These are phyloP conservation scores for Scalesia atractyloides DNA, from an alignment of 129 eudicot genomes.

Conservation along the genomic window DNA sequence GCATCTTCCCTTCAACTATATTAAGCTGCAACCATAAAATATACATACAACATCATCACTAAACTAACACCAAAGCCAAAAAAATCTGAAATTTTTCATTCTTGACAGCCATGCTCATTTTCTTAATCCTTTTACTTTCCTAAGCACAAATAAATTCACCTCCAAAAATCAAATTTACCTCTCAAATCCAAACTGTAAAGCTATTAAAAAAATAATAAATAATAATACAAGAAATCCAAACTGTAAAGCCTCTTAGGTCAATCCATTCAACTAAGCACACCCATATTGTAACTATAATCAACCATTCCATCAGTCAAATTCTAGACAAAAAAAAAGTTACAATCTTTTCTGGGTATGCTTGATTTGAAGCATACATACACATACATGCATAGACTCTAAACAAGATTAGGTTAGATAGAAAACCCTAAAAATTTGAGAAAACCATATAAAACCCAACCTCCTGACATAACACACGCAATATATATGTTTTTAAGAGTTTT, in stretches of 20 bases:
- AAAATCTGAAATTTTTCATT: neutral
- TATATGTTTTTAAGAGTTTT: too few relatives aligned
- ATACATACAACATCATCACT: neutral
- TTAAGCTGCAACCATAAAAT: slow-evolving; percentile 57
- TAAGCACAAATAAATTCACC: neutral
- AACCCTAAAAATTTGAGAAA: too few relatives aligned
- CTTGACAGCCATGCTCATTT: neutral
- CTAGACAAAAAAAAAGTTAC: slow-evolving; percentile 22
- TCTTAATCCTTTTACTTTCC: neutral
- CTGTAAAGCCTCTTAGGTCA: neutral
- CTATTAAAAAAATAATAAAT: too few relatives aligned
- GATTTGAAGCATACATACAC: neutral
- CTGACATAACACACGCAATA: too few relatives aligned
- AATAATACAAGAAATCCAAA: too few relatives aligned
- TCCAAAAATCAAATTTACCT: neutral
- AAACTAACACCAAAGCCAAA: neutral
- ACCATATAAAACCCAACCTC: too few relatives aligned
- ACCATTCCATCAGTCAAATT: slow-evolving; percentile 6
- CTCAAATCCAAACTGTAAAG: neutral
- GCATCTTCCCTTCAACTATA: slow-evolving; percentile 99
- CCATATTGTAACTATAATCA: slow-evolving; percentile 1
- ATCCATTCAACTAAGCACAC: neutral
- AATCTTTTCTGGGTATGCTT: neutral
- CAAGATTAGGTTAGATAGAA: too few relatives aligned
- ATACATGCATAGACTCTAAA: neutral